Base-by-base conservation (phyloP, 306 rosid genomes). In the Myrica gale region DNA sequence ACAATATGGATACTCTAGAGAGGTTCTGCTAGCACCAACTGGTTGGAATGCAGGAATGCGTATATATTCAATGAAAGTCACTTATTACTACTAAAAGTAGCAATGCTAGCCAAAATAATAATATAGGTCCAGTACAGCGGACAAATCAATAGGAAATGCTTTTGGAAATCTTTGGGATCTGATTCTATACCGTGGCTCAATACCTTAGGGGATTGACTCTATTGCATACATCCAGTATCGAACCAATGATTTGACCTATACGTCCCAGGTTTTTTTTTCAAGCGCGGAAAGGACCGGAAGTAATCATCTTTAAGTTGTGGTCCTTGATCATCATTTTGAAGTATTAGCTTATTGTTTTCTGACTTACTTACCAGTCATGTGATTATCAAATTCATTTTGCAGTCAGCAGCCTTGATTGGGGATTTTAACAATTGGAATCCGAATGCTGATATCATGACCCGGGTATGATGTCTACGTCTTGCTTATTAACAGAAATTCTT, bases 361-460 rank as follows among this genome's bases (percentile, higher is more conserved):
- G 19, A 52, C 46, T 69, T 65, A 23, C 66, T 76, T 69, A 45
- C 13, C 20, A 10, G 41, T 12, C 16, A 66, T 47, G 13, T 6
- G 55, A 52, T 44, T 46, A 23, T 71, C 68, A 73, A 70, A 43
- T 84, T 77, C 61, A 39, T 80, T 84, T 88, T 80, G 50, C 91
- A 95, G 99, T 92, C 97, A 51, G 98, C 97, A 21, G 82, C 98
- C 21, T 77, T 95, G 79, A 91, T 95, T 62, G 98, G 98, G 79
- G 97, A 92, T 86, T 95, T 95, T 88, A 92, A 95, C 87, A 87
- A 82, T 79, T 95, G 98, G 98, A 92, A 95, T 90, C 91, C 94
- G 26, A 87, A 90, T 82, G 97, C 90, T 51, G 90, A 95, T 85
- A 85, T 88, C 32, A 86, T 95, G 98, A 82, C 85, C 39, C 84